Conservation (phyloP, 306 rosid species). For the Alnus glutinosa region DNA sequence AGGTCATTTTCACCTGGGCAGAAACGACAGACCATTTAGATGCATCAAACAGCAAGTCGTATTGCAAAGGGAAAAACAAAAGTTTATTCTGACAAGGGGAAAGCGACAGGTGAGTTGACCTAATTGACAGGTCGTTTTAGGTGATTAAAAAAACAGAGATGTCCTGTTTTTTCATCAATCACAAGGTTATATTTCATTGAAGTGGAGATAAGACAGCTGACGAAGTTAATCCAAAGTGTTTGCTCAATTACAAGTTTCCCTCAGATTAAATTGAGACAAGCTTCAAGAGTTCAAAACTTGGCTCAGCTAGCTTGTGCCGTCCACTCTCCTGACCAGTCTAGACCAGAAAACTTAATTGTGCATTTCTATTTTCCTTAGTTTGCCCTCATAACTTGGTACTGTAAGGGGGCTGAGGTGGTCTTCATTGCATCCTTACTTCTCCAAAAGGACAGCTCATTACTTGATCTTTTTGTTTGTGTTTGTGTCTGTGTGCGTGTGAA, state of each 20-base stretch:
- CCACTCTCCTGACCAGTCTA: conserved; percentile 2
- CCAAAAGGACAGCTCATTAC: neutral
- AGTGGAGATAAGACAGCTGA: neutral
- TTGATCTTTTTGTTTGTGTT: neutral
- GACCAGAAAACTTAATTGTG: conserved; percentile 3
- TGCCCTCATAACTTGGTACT: neutral
- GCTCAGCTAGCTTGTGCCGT: neutral
- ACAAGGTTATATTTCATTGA: neutral
- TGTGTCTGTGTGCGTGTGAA: neutral
- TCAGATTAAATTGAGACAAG: conserved; percentile 3
- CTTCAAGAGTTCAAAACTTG: neutral
- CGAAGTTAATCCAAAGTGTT: neutral
- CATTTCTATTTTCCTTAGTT: neutral
- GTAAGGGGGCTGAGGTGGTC: neutral
- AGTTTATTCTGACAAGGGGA: too few relatives aligned
- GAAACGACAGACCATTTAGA: too few relatives aligned
- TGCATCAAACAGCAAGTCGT: too few relatives aligned
- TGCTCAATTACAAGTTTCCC: conserved; percentile 1
- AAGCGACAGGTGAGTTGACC: too few relatives aligned
- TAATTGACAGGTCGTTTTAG: too few relatives aligned
- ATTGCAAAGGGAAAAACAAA: too few relatives aligned
- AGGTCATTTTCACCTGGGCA: too few relatives aligned
- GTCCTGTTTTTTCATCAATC: neutral
- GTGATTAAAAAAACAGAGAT: too few relatives aligned
- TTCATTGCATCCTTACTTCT: neutral